A percentile compares a stretch with the other conserved stretches of the same genome.
Evolutionary conservation across 192 early-diverging fungal genomes (phyloP).

Genomic region (Phlyctochytrium planicorne): DNA sequence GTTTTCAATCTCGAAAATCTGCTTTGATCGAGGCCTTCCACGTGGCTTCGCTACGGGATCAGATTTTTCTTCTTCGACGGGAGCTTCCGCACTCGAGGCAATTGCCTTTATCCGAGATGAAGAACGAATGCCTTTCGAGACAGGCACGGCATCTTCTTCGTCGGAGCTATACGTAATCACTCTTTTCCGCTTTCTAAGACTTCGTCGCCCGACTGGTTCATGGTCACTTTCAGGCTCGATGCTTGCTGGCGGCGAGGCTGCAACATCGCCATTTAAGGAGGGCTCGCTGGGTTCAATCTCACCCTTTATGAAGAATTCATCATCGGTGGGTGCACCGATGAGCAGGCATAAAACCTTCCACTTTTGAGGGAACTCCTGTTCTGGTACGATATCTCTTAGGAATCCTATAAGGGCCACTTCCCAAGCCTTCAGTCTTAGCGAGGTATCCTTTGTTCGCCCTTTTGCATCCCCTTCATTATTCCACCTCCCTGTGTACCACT

Average conservation of each 20-base stretch:
- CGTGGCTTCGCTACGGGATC: background rate
- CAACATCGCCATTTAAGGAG: background rate
- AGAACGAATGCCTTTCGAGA: background rate
- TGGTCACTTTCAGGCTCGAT: background rate
- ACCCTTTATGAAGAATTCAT: background rate
- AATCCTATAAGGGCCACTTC: constrained; percentile 49
- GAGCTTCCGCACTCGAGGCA: background rate
- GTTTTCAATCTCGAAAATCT: constrained; percentile 25
- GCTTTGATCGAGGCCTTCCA: constrained; percentile 1
- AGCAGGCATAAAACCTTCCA: constrained; percentile 29
- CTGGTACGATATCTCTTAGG: constrained; percentile 33
- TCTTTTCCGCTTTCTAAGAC: background rate
- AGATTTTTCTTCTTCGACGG: constrained; percentile 5
- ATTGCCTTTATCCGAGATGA: background rate
- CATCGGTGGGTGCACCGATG: constrained; percentile 4
- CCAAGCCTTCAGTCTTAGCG: constrained; percentile 45
- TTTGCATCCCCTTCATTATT: constrained; percentile 8
- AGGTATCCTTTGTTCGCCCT: constrained; percentile 1
- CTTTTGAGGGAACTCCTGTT: constrained; percentile 21
- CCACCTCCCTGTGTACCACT: constrained; percentile 46
- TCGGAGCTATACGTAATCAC: constrained; percentile 10
- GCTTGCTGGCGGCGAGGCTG: background rate
- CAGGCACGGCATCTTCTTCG: constrained; percentile 7
- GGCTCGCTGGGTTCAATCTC: background rate
- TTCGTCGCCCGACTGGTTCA: background rate